Evolutionary conservation across 495 filamentous ascomycete genomes (phyloP), one percentile per base, ranked within the genome.

Genomic region (Trichocladium uniseriatum): DNA sequence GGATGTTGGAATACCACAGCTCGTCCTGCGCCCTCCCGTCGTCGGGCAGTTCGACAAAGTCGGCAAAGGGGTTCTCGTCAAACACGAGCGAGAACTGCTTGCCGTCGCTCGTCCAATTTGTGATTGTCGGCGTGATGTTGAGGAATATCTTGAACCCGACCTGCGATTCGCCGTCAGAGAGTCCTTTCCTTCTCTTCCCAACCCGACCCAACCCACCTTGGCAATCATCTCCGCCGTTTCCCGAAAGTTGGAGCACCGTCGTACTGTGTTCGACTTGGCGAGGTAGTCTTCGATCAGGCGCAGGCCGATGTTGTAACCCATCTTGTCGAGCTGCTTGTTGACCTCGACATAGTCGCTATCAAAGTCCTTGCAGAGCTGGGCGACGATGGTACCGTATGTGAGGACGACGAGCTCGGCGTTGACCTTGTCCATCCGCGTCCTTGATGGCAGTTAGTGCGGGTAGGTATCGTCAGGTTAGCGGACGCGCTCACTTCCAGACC

Each of bases 141-240:
- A 98, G 79, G 66, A 98, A 98, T 49, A 97, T 94, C 74, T 97
- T 97, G 71, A 98, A 98, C 47, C 92, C 92, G 53, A 96, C 83
- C 90, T 96, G 56, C 44, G 3, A 44, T 32, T 5, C 7, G 5
- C 11, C 4, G 13, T 32, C 31, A 10, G 13, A 32, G 2, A 14
- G 3, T 11, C 5, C 31, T n/a, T n/a, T 4, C 31, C 5, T 14
- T 5, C 2, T 4, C 31, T 14, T 3, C 31, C 9, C 9, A 14
- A n/a, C n/a, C 31, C 31, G 31, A 11, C 27, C 32, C 4, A 18
- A n/a, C 61, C 21, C 65, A 94, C 92, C 79, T 94, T 95, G 0
- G 90, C 79, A 54, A 97, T 89, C 79, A 89, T 92, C 70, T 98
- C 92, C 34, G 90, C 91, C 15, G 92, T 96, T 63, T 98, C 92